Evolutionary conservation across 495 filamentous ascomycete species (phyloP), one percentile per base, ranked within the genome.

Genomic region (Aspergillus bertholletiae): DNA sequence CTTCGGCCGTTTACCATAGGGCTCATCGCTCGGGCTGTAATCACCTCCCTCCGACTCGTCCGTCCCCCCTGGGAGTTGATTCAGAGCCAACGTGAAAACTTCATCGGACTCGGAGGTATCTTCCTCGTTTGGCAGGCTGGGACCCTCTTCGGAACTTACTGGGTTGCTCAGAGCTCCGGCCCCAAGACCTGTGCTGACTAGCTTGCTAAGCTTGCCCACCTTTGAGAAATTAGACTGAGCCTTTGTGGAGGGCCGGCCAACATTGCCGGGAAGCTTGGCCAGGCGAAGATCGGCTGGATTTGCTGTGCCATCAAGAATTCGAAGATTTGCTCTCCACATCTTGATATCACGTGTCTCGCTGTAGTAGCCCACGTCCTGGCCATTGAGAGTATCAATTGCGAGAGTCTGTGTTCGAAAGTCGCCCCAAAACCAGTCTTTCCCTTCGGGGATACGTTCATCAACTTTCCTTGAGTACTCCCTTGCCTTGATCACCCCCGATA

Each of bases 351-450:
- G 72, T 15, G 69, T 63, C 2, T 66, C 62, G 34, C 75, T 78
- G 17, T 70, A 74, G 18, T 62, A 51, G 3, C 74, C 71, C 18
- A 77, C 72, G 12, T 82, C 76, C 2, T 73, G 51, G 0, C 80
- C 79, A 54, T 83, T 84, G 9, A 84, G 64, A 15, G 72, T 72
- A 20, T 78, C 73, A 12, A 86, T 47, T 26, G 77, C 80, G 4
- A 86, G 73, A 0, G 79, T 78, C 37, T 84, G 74, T 0, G 74
- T 73, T 2, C 83, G 72, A 43, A 68, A 71, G 45, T 85, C 80
- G 17, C 73, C 79, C 80, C 81, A 85, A 63, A 79, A 81, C 79
- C 79, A 84, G 2, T 60, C 54, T n/a, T 72, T 67, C 5, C 61
- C 68, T 6, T 62, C 45, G 0, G 64, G 57, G 26, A 84, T 80